Base-by-base conservation (phyloP, 352 stramenopile genomes). In the Globisporangium polare region DNA sequence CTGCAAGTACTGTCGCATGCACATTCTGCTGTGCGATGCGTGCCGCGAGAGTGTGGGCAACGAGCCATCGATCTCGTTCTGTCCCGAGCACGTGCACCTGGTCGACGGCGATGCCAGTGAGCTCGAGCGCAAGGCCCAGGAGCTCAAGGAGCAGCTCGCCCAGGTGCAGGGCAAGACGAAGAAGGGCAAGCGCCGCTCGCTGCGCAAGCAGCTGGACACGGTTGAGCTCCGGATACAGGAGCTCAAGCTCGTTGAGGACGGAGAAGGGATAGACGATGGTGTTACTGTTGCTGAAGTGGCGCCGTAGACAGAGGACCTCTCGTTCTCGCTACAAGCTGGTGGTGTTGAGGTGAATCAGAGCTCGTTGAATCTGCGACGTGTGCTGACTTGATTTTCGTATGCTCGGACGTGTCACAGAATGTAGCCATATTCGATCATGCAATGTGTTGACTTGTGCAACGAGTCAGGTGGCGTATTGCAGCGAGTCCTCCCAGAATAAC, bases 201-300 rank as follows among this genome's bases (percentile, higher is more conserved):
- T 93, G 62, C 84, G 81, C 60, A 93, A 93, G 75, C 84, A 93
- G 57, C 52, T 91, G n/a, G 77, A 89, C 58, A 88, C 76, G 3
- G 68, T 93, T 56, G 59, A 87, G 65, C 63, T 57, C 18, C 74
- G 83, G 69, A 87, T 92, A 83, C 73, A 82, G 37, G 63, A 75
- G 27, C 64, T 74, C 17, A 33, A 29, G 46, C 20, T 58, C 7
- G 50, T 26, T 15, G 50, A 43, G 41, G 45, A 58, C 26, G 29
- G 29, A 46, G 31, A 24, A 5, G 52, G 9, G 4, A 33, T 33
- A 33, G 5, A 33, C 29, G 20, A 2, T 54, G 27, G 7, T 60
- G n/a, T 18, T 55, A 20, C 1, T 15, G 42, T 0, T 6, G 37
- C 17, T 57, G 29, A 22, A 12, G 5, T 17, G 10, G 41, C 56